Evolutionary conservation across 2,329 filamentous ascomycete genomes (phyloP), one percentile per base, ranked within the genome.

Genomic region (Botryosphaeria dothidea): DNA sequence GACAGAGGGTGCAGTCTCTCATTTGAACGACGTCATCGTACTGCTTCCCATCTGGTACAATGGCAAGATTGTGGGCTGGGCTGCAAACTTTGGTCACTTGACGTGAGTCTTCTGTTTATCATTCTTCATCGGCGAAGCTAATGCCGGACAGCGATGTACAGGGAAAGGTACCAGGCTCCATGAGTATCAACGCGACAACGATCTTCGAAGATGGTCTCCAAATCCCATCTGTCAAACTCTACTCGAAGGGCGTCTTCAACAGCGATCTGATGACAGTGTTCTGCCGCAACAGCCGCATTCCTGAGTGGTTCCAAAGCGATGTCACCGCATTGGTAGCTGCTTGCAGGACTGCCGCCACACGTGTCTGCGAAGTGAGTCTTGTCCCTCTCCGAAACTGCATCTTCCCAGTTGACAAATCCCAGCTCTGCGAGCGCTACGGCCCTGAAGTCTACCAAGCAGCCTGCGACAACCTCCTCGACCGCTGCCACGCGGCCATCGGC

Each of bases 161-260:
- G 66, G 82, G 81, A 21, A 82, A 81, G 62, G 82, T 83, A 0
- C 82, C 82, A 0, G 82, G 82, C 0, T 82, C 80, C 25, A 81
- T 84, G 80, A 82, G 80, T 8, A 81, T 83, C 67, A 81, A 82
- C 54, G 79, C 81, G 0, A 76, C 73, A 4, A 82, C 80, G 1
- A 77, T 83, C 7, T 84, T 79, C 66, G 81, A 84, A 54, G 82
- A 84, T 54, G 82, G 82, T 2, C 72, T 84, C 1, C 82, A 84
- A 68, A 82, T 84, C 23, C 82, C 82, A 0, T 77, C 78, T 21
- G 76, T 82, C 61, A 84, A 84, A 67, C 74, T 84, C 0, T 83
- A 82, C 65, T 71, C 71, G 5, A 76, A 75, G 46, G 81, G 81
- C 0, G 71, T 75, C 0, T 80, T 81, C 69, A 84, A 83, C 64